phyloP scores from a whole-genome alignment of 179 eudicot species.

The Nepenthes alata region DNA sequence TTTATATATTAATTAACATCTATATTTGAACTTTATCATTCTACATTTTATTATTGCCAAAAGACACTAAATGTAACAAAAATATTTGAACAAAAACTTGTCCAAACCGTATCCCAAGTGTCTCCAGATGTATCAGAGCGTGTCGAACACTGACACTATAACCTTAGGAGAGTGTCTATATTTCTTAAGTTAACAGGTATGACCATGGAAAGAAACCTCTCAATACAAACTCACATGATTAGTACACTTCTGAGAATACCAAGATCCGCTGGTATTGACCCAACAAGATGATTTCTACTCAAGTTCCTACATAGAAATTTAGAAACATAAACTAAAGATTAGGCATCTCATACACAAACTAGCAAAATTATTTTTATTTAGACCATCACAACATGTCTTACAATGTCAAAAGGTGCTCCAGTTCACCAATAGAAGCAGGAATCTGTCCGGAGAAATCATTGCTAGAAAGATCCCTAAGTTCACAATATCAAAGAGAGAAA shows the following conservation, averaged over 20 bases:
- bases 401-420: slow-evolving; percentile 44
- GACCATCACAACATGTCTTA: slow-evolving; percentile 10
- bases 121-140: no score
- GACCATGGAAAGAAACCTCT: not conserved
- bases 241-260: slow-evolving; percentile 49
- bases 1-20: no score
- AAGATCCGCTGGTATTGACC: slow-evolving; percentile 36
- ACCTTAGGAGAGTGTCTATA: no score
- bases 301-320: slow-evolving; percentile 28
- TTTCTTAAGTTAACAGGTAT: not conserved
- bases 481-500: not conserved
- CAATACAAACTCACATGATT: slow-evolving; percentile 27
- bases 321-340: slow-evolving; percentile 35
- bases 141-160: no score
- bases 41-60: no score
- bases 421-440: slow-evolving; percentile 3
- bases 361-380: not conserved
- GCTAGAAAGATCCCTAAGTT: slow-evolving; percentile 1
- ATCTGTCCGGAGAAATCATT: not conserved
- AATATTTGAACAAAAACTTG: no score
- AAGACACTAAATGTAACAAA: no score
- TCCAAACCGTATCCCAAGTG: no score
- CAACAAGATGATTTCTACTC: slow-evolving; percentile 36
- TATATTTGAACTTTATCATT: no score
- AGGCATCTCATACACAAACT: slow-evolving; percentile 12